Evolutionary conservation across 441 rosid genomes (phyloP).

Genomic region (Manihot esculenta): DNA sequence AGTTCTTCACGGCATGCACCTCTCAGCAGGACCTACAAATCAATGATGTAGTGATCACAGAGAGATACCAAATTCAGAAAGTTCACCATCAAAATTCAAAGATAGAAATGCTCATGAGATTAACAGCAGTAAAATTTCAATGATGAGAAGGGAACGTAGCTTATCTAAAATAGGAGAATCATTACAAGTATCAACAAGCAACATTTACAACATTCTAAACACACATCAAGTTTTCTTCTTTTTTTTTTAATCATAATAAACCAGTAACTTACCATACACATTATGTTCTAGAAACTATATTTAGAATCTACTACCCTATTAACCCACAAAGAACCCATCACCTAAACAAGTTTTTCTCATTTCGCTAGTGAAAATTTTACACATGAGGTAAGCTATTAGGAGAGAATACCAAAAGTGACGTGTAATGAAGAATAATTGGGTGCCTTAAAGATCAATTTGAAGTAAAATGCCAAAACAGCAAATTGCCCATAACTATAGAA

Average conservation of each 20-base stretch:
- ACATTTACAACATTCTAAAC: neutral
- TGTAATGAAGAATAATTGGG: neutral
- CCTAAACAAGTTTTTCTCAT: neutral
- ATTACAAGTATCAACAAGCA: neutral
- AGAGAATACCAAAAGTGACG: neutral
- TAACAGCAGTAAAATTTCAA: neutral
- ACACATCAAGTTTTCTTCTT: neutral
- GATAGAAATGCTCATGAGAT: neutral
- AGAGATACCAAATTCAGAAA: slow-evolving; percentile 12
- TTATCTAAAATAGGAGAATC: neutral
- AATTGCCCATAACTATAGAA: neutral
- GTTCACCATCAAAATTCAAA: neutral
- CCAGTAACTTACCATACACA: no score
- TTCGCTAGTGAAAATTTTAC: neutral
- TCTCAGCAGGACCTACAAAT: slow-evolving; percentile 67
- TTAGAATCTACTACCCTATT: neutral
- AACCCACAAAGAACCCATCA: neutral
- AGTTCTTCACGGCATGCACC: slow-evolving; percentile 73
- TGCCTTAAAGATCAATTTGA: neutral
- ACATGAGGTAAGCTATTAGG: no score
- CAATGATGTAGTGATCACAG: slow-evolving; percentile 20
- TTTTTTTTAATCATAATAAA: neutral
- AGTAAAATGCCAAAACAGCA: neutral
- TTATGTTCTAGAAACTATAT: neutral
- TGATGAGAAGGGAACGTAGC: neutral